Evolutionary conservation across 2,329 filamentous ascomycete species (phyloP).

Genomic region (Cladorrhinum sp.): DNA sequence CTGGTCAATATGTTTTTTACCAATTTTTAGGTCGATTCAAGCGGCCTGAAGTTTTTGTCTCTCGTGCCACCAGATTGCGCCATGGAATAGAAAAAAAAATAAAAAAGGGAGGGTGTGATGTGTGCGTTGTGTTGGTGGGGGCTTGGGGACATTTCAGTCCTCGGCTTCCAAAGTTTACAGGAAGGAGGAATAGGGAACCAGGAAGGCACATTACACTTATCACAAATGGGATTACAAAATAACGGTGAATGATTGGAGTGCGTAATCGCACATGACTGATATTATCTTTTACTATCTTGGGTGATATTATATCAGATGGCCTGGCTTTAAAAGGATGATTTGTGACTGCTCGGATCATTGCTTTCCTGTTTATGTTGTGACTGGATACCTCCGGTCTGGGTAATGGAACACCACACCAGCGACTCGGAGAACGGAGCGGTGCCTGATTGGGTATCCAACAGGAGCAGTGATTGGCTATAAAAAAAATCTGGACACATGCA

Average conservation of each 20-base stretch:
- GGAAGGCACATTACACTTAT: background rate
- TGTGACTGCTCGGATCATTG: too few species aligned
- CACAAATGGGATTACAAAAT: background rate
- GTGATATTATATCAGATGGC: background rate
- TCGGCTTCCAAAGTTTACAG: background rate
- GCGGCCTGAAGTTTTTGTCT: background rate
- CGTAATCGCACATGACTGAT: background rate
- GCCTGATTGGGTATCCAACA: background rate
- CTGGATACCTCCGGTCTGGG: background rate
- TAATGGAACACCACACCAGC: background rate
- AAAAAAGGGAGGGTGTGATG: background rate
- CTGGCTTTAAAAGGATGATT: background rate
- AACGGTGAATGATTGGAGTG: background rate
- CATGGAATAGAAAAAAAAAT: conserved; percentile 1
- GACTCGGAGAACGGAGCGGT: background rate
- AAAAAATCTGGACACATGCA: background rate
- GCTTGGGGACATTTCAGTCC: background rate
- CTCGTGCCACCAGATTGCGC: background rate
- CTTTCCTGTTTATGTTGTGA: background rate
- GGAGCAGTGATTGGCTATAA: background rate
- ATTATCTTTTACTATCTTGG: background rate
- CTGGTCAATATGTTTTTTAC: too few species aligned
- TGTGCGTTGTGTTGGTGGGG: background rate
- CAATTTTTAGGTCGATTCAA: background rate
- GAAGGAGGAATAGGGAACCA: background rate